Evolutionary conservation across 176 grass and related monocot genomes (phyloP).

Genomic region (Aegilops longissima): DNA sequence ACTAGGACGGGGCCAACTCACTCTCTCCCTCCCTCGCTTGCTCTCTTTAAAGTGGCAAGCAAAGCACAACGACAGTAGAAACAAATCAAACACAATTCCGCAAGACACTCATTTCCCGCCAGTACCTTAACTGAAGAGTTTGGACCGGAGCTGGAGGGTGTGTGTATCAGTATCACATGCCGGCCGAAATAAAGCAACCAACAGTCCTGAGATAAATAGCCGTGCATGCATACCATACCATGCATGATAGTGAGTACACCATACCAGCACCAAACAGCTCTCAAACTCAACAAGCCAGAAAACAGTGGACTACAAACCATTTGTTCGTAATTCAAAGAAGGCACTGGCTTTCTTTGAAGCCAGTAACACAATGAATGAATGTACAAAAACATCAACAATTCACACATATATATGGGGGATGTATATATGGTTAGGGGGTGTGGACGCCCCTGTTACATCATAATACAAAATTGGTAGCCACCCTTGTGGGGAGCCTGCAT

Average conservation of each 20-base stretch:
- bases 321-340: no score
- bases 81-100: neutral
- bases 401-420: slow-evolving; percentile 23
- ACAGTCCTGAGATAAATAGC: neutral
- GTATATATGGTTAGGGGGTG: slow-evolving; percentile 64
- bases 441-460: slow-evolving; percentile 63
- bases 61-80: slow-evolving; percentile 16
- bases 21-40: no score
- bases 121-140: slow-evolving; percentile 39
- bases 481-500: slow-evolving; percentile 28
- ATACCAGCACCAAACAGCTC: neutral
- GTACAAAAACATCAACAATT: neutral
- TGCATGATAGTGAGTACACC: neutral
- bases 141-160: slow-evolving; percentile 30
- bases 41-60: neutral
- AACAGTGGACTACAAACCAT: no score
- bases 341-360: no score
- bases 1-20: no score
- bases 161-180: slow-evolving; percentile 27
- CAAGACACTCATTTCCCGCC: neutral
- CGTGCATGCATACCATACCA: neutral
- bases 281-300: no score
- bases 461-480: slow-evolving; percentile 95
- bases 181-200: slow-evolving; percentile 26
- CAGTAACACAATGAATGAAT: neutral